Conservation (phyloP, 805 yeast genomes). For the Metschnikowia drakensbergensis region DNA sequence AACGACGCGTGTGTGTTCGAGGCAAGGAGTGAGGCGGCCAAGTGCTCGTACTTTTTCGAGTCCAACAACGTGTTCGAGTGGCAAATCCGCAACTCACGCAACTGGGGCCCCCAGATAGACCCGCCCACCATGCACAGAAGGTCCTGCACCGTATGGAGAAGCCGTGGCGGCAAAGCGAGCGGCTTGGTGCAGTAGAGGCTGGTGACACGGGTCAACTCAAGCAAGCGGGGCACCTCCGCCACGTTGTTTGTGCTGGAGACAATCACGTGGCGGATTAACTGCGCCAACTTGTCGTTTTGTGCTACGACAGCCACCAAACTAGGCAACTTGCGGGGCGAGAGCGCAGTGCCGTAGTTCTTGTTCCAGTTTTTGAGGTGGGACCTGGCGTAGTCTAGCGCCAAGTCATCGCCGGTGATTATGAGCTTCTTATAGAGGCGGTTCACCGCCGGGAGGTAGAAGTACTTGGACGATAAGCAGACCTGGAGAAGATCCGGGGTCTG, state of each 20-base stretch:
- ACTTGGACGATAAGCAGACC: slow-evolving; percentile 19
- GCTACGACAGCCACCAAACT: slow-evolving; percentile 14
- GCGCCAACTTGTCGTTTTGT: slow-evolving; percentile 12
- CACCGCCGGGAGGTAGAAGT: slow-evolving; percentile 27
- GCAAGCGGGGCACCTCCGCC: slow-evolving; percentile 1
- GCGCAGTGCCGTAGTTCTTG: slow-evolving; percentile 15
- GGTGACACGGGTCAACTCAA: slow-evolving; percentile 3
- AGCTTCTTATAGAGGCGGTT: slow-evolving; percentile 22
- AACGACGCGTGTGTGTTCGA: slow-evolving; percentile 3
- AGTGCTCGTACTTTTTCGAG: neutral
- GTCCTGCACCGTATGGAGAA: neutral
- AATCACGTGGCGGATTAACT: slow-evolving; percentile 9
- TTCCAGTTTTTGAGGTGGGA: slow-evolving; percentile 18
- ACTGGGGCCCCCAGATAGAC: slow-evolving; percentile 1
- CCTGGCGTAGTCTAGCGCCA: slow-evolving; percentile 9
- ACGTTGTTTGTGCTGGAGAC: slow-evolving; percentile 1
- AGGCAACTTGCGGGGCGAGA: slow-evolving; percentile 12
- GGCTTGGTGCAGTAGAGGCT: slow-evolving; percentile 6
- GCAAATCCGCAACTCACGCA: slow-evolving; percentile 8
- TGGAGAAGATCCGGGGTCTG: slow-evolving; percentile 21
- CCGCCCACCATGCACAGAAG: slow-evolving; percentile 1
- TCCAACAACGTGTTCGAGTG: neutral
- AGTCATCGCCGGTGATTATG: slow-evolving; percentile 16
- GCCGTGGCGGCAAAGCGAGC: neutral
- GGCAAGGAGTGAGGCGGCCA: slow-evolving; percentile 6